Evolutionary conservation across 176 grass and related monocot species (phyloP), one percentile per base, ranked within the genome.

Genomic region (Bothriochloa decipiens): DNA sequence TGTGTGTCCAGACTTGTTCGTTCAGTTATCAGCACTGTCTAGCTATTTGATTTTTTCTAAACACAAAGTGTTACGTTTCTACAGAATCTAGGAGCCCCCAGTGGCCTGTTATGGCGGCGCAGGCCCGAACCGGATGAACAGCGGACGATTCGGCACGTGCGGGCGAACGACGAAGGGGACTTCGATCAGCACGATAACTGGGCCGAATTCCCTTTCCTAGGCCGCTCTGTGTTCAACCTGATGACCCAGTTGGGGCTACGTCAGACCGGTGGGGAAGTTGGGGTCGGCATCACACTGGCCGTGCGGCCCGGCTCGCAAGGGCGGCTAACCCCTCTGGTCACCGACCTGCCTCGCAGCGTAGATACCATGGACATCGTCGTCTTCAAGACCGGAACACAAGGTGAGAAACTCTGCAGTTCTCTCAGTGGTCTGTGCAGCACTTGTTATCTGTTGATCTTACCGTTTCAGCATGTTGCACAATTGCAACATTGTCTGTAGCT

Each of bases 321-420:
- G 7, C 73, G 39, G 79, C 37, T 27, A 7, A 87, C 63, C 15
- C 85, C 85, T 69, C 72, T 87, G 14, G 20, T 55, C 63, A 33
- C 23, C 27, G 49, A 87, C 64, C 72, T 87, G 40, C 85, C 71
- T 67, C 35, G 20, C 62, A 18, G 22, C 27, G 15, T 22, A 3
- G 9, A 18, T 13, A 1, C 20, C 8, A 60, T 82, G 37, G 63
- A 33, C 17, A 27, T 87, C 53, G 11, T 70, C 65, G 47, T 11
- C 75, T 7, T 62, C 55, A 41, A 3, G 33, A 25, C 6, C n/a
- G 13, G 57, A 14, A 17, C 75, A 78, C 75, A 36, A 63, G 55
- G 75, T 78, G n/a, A 63, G 36, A 63, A 63, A 61, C 32, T 61
- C n/a, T 60, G 39, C 39, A 13, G 33, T 41, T 63, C 6, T 55